These are phyloP conservation scores for Sapria himalayana DNA, from an alignment of 345 rosid genomes.

Conservation along the genomic window DNA sequence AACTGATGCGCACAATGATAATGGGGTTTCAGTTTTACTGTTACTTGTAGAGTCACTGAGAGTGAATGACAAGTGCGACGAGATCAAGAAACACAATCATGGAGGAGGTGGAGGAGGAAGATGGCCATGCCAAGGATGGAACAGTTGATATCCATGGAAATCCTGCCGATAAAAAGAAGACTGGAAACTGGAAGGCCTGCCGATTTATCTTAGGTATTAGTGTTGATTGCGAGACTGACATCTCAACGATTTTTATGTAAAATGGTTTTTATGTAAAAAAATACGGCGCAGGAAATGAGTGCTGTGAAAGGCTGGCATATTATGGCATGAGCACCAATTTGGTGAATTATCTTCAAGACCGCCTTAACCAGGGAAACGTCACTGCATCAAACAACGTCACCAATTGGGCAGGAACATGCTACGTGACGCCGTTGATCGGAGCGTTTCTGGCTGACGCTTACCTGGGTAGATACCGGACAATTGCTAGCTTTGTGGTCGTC, in stretches of 20 bases:
- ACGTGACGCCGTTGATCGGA: slow-evolving; percentile 34
- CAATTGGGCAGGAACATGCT: slow-evolving; percentile 46
- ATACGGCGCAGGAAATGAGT: slow-evolving; percentile 19
- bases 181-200: slow-evolving; percentile 28
- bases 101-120: slow-evolving; percentile 17
- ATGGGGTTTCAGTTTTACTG: slow-evolving; percentile 9
- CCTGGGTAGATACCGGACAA: slow-evolving; percentile 45
- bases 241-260: too few species aligned
- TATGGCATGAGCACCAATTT: slow-evolving; percentile 24
- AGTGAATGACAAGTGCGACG: too few species aligned
- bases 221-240: too few species aligned
- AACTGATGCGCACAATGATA: too few species aligned
- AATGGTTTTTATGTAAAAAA: too few species aligned
- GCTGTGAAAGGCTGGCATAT: slow-evolving; percentile 22
- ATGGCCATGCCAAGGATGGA: slow-evolving; percentile 15
- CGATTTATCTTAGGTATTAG: slow-evolving; percentile 18
- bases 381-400: slow-evolving; percentile 27
- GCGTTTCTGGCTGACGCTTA: slow-evolving; percentile 43
- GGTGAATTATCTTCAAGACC: slow-evolving; percentile 23
- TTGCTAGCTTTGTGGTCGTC: slow-evolving; percentile 29
- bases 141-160: slow-evolving; percentile 15
- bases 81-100: too few species aligned
- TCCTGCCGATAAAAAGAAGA: slow-evolving; percentile 15
- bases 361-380: slow-evolving; percentile 16
- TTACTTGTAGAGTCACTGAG: too few species aligned